Conservation (phyloP, 345 rosid species). For the Abelmoschus esculentus region DNA sequence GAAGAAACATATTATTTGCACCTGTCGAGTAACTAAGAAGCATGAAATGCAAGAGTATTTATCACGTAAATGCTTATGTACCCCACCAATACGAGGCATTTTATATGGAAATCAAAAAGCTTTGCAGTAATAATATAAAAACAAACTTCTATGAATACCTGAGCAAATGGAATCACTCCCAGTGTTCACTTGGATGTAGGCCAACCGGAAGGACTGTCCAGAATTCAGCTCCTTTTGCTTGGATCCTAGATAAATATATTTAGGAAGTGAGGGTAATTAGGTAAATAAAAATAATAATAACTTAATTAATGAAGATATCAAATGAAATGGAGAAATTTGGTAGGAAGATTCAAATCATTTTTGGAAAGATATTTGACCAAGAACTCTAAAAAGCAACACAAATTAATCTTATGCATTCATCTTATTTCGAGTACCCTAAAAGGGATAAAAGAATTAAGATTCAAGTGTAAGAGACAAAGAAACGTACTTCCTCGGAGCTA, state of each 20-base stretch:
- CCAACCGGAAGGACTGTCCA: neutral
- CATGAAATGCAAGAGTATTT: neutral
- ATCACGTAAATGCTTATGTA: neutral
- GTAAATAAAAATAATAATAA: neutral
- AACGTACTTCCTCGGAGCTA: conserved; percentile 33
- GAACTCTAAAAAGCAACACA: neutral
- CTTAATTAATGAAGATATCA: neutral
- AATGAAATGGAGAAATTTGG: neutral
- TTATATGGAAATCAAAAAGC: neutral
- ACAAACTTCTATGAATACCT: neutral
- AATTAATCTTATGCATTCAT: too few relatives aligned
- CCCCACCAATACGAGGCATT: neutral
- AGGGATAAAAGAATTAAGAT: neutral
- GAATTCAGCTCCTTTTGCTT: neutral
- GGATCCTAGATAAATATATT: neutral
- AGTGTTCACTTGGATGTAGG: neutral
- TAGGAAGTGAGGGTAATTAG: neutral
- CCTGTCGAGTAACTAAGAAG: neutral
- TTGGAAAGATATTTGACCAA: neutral
- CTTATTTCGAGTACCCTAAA: neutral
- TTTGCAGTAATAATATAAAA: neutral
- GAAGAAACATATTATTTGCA: conserved; percentile 1
- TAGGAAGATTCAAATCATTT: neutral
- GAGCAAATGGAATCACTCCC: neutral
- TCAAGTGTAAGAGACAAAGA: neutral